phyloP scores from a whole-genome alignment of 1,284 basidiomycete genomes.

The Fomes fomentarius region DNA sequence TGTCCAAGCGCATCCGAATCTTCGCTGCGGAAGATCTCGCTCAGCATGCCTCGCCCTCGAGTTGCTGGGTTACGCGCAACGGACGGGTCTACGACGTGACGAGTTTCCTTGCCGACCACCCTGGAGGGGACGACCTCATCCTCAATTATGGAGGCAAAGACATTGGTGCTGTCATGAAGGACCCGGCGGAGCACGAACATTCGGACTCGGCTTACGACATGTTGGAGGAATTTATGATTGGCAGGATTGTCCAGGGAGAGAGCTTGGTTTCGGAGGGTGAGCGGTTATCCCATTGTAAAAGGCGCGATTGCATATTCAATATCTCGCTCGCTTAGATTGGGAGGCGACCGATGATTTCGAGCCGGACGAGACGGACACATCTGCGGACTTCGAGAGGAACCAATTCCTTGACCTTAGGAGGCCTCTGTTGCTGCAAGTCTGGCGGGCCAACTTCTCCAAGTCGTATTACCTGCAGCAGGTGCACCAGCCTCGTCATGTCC shows the following conservation, averaged over 20 bases:
- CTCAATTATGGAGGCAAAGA: slow-evolving; percentile 85
- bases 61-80: slow-evolving; percentile 77
- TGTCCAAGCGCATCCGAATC: slow-evolving; percentile 72
- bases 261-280: slow-evolving; percentile 78
- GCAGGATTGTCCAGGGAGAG: slow-evolving; percentile 78
- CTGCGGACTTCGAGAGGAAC: slow-evolving; percentile 83
- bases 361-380: slow-evolving; percentile 84
- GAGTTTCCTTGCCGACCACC: slow-evolving; percentile 77
- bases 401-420: slow-evolving; percentile 92
- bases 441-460: slow-evolving; percentile 88
- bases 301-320: slow-evolving; percentile 3
- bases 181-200: slow-evolving; percentile 89
- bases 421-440: slow-evolving; percentile 87
- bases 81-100: slow-evolving; percentile 85
- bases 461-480: slow-evolving; percentile 96
- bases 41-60: slow-evolving; percentile 53
- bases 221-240: slow-evolving; percentile 86
- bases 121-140: slow-evolving; percentile 85
- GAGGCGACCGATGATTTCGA: slow-evolving; percentile 82
- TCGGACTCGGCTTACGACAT: slow-evolving; percentile 92
- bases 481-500: slow-evolving; percentile 92
- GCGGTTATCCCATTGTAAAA: slow-evolving; percentile 32
- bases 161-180: slow-evolving; percentile 82
- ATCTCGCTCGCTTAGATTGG: slow-evolving; percentile 74
- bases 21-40: slow-evolving; percentile 74